Evolutionary conservation across 495 filamentous ascomycete genomes (phyloP).

Genomic region (Penicillium goetzii): DNA sequence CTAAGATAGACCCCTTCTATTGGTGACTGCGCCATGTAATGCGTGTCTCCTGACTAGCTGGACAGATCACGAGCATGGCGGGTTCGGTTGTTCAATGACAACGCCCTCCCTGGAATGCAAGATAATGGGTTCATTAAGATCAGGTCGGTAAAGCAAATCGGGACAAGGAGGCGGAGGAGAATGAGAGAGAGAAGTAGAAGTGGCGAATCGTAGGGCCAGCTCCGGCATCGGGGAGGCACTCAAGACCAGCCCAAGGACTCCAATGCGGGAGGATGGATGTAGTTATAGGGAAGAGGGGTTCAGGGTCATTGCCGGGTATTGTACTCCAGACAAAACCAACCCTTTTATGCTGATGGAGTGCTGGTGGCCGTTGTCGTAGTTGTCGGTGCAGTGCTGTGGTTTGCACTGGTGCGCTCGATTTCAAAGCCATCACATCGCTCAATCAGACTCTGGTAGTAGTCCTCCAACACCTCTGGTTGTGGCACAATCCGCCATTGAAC

Average conservation of each 20-base stretch:
- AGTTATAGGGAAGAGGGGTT: neutral
- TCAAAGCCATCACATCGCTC: constrained; percentile 66
- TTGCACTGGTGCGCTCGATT: constrained; percentile 43
- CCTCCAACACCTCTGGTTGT: constrained; percentile 86
- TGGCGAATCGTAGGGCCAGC: neutral
- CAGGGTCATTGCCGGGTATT: neutral
- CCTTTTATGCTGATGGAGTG: constrained; percentile 18
- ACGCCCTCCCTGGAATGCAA: constrained; percentile 23
- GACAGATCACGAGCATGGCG: constrained; percentile 20
- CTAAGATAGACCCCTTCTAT: constrained; percentile 26
- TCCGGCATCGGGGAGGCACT: constrained; percentile 13
- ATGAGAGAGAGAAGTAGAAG: neutral
- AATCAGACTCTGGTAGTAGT: constrained; percentile 89
- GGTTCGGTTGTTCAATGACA: constrained; percentile 15
- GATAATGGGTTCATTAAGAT: constrained; percentile 22
- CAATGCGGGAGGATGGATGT: neutral
- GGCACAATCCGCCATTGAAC: constrained; percentile 98
- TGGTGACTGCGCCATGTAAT: constrained; percentile 23
- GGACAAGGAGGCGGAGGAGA: neutral
- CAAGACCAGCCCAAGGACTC: constrained; percentile 32
- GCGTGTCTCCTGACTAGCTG: constrained; percentile 14
- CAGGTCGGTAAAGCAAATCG: constrained; percentile 8
- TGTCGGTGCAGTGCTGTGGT: constrained; percentile 9
- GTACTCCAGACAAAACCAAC: neutral
- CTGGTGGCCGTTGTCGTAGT: constrained; percentile 16